A percentile compares a stretch with the other conserved stretches of the same genome.
phyloP scores from a whole-genome alignment of 257 asterid genomes.

The Salvia miltiorrhiza region DNA sequence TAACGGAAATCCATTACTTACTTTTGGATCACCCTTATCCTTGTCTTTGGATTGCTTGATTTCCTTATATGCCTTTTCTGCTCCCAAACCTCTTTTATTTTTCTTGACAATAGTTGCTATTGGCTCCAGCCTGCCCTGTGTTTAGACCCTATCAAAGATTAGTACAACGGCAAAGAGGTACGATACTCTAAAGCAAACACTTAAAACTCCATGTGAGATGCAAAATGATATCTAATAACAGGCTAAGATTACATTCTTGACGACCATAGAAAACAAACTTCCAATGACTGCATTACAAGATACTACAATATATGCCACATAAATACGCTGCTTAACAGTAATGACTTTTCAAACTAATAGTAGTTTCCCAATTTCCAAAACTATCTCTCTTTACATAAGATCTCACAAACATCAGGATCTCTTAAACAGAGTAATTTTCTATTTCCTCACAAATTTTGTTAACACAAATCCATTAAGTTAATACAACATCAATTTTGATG shows the following conservation, averaged over 20 bases:
- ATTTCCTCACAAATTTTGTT: neutral
- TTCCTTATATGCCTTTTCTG: slow-evolving; percentile 52
- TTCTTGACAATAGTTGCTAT: slow-evolving; percentile 59
- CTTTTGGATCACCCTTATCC: slow-evolving; percentile 36
- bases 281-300: neutral
- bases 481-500: neutral
- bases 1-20: slow-evolving; percentile 24
- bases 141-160: slow-evolving; percentile 19
- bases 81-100: slow-evolving; percentile 86
- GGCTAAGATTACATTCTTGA: too few species aligned
- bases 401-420: neutral
- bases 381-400: neutral
- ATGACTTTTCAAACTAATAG: neutral
- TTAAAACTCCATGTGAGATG: neutral
- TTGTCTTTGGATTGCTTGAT: slow-evolving; percentile 22
- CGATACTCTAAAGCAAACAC: neutral
- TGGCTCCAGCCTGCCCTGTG: slow-evolving; percentile 94
- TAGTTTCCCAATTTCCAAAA: neutral
- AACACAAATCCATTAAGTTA: neutral
- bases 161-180: neutral
- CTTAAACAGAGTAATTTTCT: neutral
- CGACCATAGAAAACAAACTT: neutral
- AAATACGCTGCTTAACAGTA: neutral
- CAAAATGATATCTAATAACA: neutral
- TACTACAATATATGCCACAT: neutral